A percentile compares a stretch with the other conserved stretches of the same genome.
Evolutionary conservation across 2,329 filamentous ascomycete species (phyloP).

Genomic region (Epicoccum sorghinum): DNA sequence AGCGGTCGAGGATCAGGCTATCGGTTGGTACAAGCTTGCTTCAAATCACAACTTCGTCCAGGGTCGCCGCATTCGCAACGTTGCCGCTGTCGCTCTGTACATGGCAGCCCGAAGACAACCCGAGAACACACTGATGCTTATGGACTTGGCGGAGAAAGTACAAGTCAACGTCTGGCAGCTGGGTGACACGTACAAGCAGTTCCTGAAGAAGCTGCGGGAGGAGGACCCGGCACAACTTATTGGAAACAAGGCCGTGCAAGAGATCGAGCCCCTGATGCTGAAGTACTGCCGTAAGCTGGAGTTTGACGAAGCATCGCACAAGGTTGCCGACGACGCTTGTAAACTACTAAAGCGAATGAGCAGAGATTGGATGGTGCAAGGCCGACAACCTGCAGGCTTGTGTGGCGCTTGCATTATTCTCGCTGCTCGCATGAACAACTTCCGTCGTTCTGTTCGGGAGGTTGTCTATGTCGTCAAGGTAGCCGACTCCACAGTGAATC

Average conservation of each 20-base stretch:
- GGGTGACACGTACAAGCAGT: slow-evolving; percentile 85
- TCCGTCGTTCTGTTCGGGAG: slow-evolving; percentile 87
- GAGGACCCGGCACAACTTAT: slow-evolving; percentile 57
- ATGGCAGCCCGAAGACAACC: slow-evolving; percentile 81
- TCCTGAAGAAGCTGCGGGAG: slow-evolving; percentile 71
- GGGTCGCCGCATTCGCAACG: slow-evolving; percentile 81
- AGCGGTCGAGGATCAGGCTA: slow-evolving; percentile 47
- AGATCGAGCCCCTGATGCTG: slow-evolving; percentile 88
- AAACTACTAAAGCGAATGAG: slow-evolving; percentile 92
- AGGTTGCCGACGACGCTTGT: slow-evolving; percentile 86
- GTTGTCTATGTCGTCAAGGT: slow-evolving; percentile 99
- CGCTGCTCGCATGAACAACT: slow-evolving; percentile 98
- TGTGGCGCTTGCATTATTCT: slow-evolving; percentile 94
- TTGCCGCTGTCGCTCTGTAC: slow-evolving; percentile 90
- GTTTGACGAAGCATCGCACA: slow-evolving; percentile 80
- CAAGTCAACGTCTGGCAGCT: slow-evolving; percentile 89
- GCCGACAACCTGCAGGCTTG: slow-evolving; percentile 88
- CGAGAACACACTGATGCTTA: slow-evolving; percentile 87
- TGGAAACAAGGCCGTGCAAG: slow-evolving; percentile 63
- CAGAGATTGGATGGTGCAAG: slow-evolving; percentile 95
- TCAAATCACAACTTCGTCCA: slow-evolving; percentile 65
- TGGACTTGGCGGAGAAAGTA: slow-evolving; percentile 90
- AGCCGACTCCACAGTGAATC: slow-evolving; percentile 89
- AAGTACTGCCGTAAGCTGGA: slow-evolving; percentile 92
- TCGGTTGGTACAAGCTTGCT: slow-evolving; percentile 52